Conservation (phyloP, 73 alveolate genomes). For the Paraurostyla sp. region DNA sequence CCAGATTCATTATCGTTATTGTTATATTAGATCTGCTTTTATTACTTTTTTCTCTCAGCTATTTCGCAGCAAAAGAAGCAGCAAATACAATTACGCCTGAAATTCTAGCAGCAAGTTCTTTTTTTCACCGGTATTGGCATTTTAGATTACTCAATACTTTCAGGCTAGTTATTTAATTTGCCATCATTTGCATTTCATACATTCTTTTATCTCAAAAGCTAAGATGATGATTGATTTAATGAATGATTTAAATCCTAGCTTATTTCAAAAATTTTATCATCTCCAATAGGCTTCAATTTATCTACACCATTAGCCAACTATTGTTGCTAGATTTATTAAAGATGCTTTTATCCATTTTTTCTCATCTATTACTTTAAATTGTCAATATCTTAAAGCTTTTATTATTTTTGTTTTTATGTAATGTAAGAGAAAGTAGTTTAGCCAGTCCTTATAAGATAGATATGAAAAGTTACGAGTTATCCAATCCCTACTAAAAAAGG, state of each 20-base stretch:
- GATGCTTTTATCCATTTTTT: neutral
- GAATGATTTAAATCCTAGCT: neutral
- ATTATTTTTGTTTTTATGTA: neutral
- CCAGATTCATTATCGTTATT: neutral
- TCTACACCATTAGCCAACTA: neutral
- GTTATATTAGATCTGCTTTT: neutral
- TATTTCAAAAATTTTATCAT: neutral
- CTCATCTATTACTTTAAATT: neutral
- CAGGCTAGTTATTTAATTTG: no score
- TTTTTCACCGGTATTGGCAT: no score
- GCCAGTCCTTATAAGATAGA: constrained; percentile 13
- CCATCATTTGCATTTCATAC: no score
- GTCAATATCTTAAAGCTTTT: neutral
- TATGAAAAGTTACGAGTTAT: neutral
- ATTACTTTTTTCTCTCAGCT: no score
- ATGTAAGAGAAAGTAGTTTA: constrained; percentile 3
- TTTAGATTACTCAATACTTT: no score
- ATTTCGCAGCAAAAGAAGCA: constrained; percentile 24
- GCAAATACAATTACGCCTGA: constrained; percentile 11
- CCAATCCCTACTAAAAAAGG: constrained; percentile 35
- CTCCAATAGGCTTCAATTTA: neutral
- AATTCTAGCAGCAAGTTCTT: neutral
- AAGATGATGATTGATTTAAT: neutral
- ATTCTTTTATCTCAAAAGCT: neutral
- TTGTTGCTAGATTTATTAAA: neutral